Conservation (phyloP, 306 rosid genomes). For the Inga laurina region DNA sequence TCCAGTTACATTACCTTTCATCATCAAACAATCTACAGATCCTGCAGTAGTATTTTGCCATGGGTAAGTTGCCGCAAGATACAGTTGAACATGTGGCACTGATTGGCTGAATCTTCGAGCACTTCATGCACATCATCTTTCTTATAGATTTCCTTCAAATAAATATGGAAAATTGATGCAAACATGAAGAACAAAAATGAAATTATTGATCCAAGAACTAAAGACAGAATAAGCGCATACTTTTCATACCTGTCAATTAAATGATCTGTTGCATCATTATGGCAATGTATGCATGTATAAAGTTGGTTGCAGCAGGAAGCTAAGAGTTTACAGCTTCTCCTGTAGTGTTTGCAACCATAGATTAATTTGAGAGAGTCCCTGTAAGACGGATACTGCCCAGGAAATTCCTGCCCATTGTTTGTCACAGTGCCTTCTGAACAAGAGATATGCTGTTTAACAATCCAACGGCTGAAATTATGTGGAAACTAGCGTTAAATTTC, state of each 20-base stretch:
- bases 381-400: constrained; percentile 76
- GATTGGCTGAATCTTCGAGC: constrained; percentile 81
- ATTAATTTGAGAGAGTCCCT: constrained; percentile 57
- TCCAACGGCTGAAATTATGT: constrained; percentile 82
- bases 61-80: constrained; percentile 67
- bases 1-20: constrained; percentile 57
- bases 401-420: constrained; percentile 55
- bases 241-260: constrained; percentile 64
- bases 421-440: constrained; percentile 41
- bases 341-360: constrained; percentile 92
- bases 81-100: constrained; percentile 64
- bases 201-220: constrained; percentile 1
- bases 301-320: constrained; percentile 89
- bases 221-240: constrained; percentile 5
- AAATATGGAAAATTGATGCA: constrained; percentile 33
- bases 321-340: constrained; percentile 86
- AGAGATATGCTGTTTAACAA: constrained; percentile 57
- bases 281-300: constrained; percentile 84
- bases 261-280: constrained; percentile 77
- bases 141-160: constrained; percentile 72
- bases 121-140: constrained; percentile 97
- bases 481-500: constrained; percentile 36
- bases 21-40: constrained; percentile 92
- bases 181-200: constrained; percentile 16
- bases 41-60: constrained; percentile 89